These are phyloP conservation scores for Crithidia acanthocephali DNA, from an alignment of 208 protist species.

Conservation along the genomic window DNA sequence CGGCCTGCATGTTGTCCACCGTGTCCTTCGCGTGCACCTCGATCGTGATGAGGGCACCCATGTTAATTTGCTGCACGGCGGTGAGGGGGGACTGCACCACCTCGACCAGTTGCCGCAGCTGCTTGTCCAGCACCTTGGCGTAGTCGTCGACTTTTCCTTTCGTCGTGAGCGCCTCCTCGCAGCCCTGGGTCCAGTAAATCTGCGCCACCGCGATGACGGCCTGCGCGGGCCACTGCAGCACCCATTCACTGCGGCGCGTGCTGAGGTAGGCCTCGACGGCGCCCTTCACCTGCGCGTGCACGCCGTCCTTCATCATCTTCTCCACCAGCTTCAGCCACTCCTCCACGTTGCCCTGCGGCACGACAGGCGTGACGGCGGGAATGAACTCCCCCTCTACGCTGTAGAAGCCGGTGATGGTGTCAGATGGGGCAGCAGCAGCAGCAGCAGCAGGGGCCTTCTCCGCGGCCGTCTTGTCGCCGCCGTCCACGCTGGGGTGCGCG, in stretches of 20 bases:
- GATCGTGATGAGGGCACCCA: constrained; percentile 97
- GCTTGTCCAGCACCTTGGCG: constrained; percentile 68
- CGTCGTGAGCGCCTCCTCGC: constrained; percentile 85
- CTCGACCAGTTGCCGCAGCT: constrained; percentile 91
- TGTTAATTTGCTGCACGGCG: constrained; percentile 88
- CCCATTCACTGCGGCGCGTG: constrained; percentile 83
- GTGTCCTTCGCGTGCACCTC: constrained; percentile 98
- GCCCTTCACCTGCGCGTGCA: constrained; percentile 79
- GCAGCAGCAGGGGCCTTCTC: background rate
- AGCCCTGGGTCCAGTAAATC: constrained; percentile 96
- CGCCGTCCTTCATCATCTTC: constrained; percentile 92
- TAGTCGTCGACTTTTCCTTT: constrained; percentile 71
- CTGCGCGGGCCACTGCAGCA: constrained; percentile 93
- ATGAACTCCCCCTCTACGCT: constrained; percentile 95
- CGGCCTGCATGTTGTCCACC: constrained; percentile 75
- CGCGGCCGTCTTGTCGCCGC: background rate
- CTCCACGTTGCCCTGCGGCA: constrained; percentile 96
- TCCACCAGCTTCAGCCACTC: constrained; percentile 96
- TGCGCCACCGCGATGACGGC: constrained; percentile 93
- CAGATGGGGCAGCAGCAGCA: background rate
- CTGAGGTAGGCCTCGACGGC: constrained; percentile 69
- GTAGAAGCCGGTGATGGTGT: constrained; percentile 92
- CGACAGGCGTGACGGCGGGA: constrained; percentile 78
- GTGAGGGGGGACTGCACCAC: constrained; percentile 92
- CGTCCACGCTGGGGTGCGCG: background rate